A percentile compares a stretch with the other conserved stretches of the same genome.
phyloP scores from a whole-genome alignment of 805 yeast genomes.

The Nakazawaea peltata region DNA sequence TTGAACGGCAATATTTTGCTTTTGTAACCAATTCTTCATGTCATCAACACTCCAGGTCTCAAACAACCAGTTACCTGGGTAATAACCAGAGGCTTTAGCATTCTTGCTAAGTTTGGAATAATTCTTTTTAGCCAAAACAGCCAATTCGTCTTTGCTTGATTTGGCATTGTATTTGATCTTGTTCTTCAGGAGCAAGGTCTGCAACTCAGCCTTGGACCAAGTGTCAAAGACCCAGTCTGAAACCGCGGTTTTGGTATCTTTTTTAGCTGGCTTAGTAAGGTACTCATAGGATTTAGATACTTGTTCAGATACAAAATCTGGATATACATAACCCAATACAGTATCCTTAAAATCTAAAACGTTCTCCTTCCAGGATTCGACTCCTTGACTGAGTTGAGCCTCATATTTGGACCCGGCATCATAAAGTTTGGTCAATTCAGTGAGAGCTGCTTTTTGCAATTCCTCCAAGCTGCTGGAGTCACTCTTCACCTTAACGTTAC shows the following conservation, averaged over 20 bases:
- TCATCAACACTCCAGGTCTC: conserved; percentile 44
- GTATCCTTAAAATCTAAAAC: conserved; percentile 14
- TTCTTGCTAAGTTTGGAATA: conserved; percentile 29
- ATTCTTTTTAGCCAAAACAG: conserved; percentile 31
- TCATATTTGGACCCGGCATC: conserved; percentile 8
- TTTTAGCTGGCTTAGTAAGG: conserved; percentile 2
- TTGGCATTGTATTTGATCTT: conserved; percentile 21
- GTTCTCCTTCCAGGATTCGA: conserved; percentile 8
- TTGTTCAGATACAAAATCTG: conserved; percentile 2
- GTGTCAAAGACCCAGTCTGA: conserved; percentile 41
- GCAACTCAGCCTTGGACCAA: conserved; percentile 30
- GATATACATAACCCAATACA: conserved; percentile 14
- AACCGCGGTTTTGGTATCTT: neutral
- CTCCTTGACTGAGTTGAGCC: conserved; percentile 1
- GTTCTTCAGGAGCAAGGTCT: conserved; percentile 23
- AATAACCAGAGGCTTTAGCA: conserved; percentile 31
- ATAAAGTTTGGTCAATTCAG: conserved; percentile 19
- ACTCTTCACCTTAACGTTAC: conserved; percentile 17
- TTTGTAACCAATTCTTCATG: conserved; percentile 39
- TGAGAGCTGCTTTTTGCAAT: conserved; percentile 19
- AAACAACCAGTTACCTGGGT: conserved; percentile 46
- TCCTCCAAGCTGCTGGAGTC: conserved; percentile 10
- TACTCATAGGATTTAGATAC: conserved; percentile 4
- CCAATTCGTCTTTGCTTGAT: conserved; percentile 30
- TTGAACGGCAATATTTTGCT: conserved; percentile 30